These are phyloP conservation scores for Heimioporus sp. DNA, from an alignment of 768 basidiomycete species.

Conservation along the genomic window DNA sequence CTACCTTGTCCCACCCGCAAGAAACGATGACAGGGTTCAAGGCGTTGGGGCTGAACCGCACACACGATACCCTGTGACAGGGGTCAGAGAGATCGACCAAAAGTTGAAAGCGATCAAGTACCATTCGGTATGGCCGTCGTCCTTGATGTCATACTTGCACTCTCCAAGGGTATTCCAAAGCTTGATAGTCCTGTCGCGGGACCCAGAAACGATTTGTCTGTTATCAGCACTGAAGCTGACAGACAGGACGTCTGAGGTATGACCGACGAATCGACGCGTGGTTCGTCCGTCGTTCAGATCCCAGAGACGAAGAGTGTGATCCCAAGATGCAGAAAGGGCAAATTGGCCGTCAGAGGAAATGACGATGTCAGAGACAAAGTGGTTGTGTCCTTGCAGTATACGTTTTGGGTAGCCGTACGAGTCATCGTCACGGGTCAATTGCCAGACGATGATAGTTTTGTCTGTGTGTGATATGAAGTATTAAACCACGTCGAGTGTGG, in stretches of 20 bases:
- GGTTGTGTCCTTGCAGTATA: conserved; percentile 98
- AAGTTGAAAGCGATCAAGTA: conserved; percentile 13
- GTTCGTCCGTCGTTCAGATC: conserved; percentile 97
- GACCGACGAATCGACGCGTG: conserved; percentile 96
- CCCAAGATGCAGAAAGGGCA: conserved; percentile 98
- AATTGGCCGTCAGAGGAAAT: conserved; percentile 99
- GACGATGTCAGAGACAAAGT: conserved; percentile 98
- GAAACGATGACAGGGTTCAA: conserved; percentile 98
- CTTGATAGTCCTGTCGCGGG: conserved; percentile 96
- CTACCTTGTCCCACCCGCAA: conserved; percentile 99
- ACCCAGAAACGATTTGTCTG: conserved; percentile 98
- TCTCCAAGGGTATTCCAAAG: conserved; percentile 99
- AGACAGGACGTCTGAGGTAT: conserved; percentile 96
- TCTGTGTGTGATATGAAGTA: conserved; percentile 68
- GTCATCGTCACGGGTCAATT: conserved; percentile 90
- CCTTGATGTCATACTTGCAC: conserved; percentile 99
- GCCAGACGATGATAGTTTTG: conserved; percentile 99
- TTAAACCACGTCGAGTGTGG: conserved; percentile 17
- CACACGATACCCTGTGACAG: conserved; percentile 86
- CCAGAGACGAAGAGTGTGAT: conserved; percentile 99
- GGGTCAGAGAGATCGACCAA: neutral
- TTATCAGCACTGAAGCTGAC: conserved; percentile 99
- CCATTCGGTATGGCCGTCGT: conserved; percentile 98
- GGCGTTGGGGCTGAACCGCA: conserved; percentile 98
- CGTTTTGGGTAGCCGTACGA: conserved; percentile 95